phyloP scores from a whole-genome alignment of 106 monocot species.

The Allium sativum region DNA sequence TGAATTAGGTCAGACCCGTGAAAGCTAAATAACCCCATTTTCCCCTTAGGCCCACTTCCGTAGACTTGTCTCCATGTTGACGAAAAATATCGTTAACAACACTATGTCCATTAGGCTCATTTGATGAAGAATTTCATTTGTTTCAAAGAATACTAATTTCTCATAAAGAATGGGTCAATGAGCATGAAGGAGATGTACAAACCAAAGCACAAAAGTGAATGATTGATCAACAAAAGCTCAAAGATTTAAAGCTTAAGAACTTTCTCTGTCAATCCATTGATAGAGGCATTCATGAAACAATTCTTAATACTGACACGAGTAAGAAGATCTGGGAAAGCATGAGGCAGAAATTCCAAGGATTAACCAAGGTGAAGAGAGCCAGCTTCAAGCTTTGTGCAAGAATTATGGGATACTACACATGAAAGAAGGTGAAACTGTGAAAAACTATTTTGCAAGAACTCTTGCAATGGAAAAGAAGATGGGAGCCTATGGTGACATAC shows the following conservation, averaged over 20 bases:
- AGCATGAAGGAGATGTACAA: not conserved
- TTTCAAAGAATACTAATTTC: not conserved
- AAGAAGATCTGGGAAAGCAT: not conserved
- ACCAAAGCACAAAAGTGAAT: not conserved
- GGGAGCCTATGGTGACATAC: not conserved
- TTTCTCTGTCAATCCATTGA: conserved; percentile 6
- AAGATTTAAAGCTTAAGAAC: conserved; percentile 10
- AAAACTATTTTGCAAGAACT: not conserved
- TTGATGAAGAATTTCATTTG: no score
- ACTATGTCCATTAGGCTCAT: not conserved
- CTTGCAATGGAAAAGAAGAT: not conserved
- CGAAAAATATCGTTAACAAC: no score
- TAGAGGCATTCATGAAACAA: not conserved
- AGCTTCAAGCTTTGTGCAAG: not conserved
- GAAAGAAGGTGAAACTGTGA: not conserved
- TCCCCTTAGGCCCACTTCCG: no score
- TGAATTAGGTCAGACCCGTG: no score
- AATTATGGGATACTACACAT: not conserved
- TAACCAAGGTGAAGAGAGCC: not conserved
- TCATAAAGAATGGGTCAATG: not conserved
- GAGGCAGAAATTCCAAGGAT: conserved; percentile 1
- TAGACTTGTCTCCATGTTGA: no score
- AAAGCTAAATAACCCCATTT: no score
- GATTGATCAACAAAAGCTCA: not conserved
- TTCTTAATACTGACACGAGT: not conserved